phyloP scores from a whole-genome alignment of 1,139 yeast species.

The Taphrina populina region DNA sequence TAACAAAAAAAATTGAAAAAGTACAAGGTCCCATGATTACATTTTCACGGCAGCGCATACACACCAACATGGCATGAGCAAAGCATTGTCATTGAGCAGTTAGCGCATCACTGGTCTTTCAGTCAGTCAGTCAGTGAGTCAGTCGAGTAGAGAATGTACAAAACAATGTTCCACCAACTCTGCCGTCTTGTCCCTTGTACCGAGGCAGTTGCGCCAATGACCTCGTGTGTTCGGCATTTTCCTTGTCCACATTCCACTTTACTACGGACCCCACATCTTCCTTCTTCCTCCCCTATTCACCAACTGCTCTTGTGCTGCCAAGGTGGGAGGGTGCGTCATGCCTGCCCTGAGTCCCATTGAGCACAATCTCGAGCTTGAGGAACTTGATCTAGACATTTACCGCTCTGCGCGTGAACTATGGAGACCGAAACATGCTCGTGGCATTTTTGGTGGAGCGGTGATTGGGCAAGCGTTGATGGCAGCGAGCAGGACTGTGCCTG shows the following conservation, averaged over 20 bases:
- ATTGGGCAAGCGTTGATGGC: constrained; percentile 72
- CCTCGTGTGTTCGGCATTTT: too few relatives aligned
- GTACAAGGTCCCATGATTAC: constrained; percentile 2
- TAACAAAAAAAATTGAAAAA: constrained; percentile 2
- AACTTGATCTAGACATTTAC: constrained; percentile 41
- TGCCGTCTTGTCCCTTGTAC: background rate
- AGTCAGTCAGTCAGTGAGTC: too few relatives aligned
- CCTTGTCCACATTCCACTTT: too few relatives aligned
- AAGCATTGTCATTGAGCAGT: constrained; percentile 11
- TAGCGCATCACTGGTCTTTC: constrained; percentile 9
- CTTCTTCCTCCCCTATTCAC: too few relatives aligned
- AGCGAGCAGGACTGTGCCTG: constrained; percentile 53
- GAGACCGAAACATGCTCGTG: constrained; percentile 60
- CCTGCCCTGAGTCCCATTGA: constrained; percentile 28
- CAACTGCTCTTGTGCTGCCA: too few relatives aligned
- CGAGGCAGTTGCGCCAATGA: too few relatives aligned
- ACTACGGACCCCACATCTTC: too few relatives aligned
- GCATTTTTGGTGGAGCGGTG: constrained; percentile 76
- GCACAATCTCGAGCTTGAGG: constrained; percentile 31
- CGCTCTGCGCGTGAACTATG: constrained; percentile 45
- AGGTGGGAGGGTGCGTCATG: too few relatives aligned
- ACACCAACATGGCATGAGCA: background rate
- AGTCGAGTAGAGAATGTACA: constrained; percentile 22
- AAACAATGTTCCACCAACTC: background rate
- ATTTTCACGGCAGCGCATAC: constrained; percentile 3